phyloP scores from a whole-genome alignment of 2,329 filamentous ascomycete species.

The Fusarium staphyleae region DNA sequence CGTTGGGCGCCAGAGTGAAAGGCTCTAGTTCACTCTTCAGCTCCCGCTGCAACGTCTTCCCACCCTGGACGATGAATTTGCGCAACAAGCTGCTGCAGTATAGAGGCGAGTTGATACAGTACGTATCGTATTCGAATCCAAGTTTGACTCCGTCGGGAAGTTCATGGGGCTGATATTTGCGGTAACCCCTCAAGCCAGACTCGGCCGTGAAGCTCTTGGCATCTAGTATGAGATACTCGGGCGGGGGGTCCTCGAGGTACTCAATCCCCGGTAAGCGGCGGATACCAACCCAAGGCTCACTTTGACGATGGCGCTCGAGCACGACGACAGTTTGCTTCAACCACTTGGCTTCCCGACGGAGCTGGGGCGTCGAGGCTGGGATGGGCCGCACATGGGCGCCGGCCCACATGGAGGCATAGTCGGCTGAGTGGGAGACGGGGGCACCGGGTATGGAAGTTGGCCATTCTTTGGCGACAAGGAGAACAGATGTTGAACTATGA shows the following conservation, averaged over 20 bases:
- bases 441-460: constrained; percentile 45
- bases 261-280: constrained; percentile 59
- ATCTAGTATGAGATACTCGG: constrained; percentile 48
- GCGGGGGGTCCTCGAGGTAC: constrained; percentile 56
- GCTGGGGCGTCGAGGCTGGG: constrained; percentile 46
- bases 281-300: constrained; percentile 51
- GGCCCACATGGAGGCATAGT: constrained; percentile 65
- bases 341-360: constrained; percentile 45
- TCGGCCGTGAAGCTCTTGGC: constrained; percentile 38
- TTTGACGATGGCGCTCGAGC: constrained; percentile 32
- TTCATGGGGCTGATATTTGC: constrained; percentile 44
- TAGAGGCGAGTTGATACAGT: constrained; percentile 62
- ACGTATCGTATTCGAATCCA: constrained; percentile 61
- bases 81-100: constrained; percentile 53
- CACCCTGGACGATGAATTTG: constrained; percentile 43
- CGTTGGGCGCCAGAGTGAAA: constrained; percentile 34
- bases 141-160: constrained; percentile 53
- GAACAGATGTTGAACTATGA: constrained; percentile 15
- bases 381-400: constrained; percentile 64
- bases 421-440: constrained; percentile 40
- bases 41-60: constrained; percentile 39
- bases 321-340: constrained; percentile 40
- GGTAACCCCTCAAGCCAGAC: constrained; percentile 41
- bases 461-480: constrained; percentile 47
- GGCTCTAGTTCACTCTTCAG: constrained; percentile 46